Conservation (phyloP, 2,329 filamentous ascomycete species). For the Pyrenophora graminea region DNA sequence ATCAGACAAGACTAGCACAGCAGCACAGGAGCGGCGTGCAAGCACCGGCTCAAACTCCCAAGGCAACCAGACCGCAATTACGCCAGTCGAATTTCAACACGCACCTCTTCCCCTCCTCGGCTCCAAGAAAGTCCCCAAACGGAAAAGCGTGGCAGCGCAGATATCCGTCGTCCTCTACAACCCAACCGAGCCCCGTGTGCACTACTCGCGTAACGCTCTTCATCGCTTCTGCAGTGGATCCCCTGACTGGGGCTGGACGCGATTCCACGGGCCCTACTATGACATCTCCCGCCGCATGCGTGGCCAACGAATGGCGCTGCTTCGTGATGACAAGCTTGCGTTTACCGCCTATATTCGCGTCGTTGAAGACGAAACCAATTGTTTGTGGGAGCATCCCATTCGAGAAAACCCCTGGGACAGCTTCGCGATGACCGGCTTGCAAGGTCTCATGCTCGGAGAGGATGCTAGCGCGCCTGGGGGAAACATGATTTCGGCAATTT, state of each 20-base stretch:
- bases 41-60: conserved; percentile 4
- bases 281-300: conserved; percentile 62
- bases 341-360: conserved; percentile 66
- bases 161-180: conserved; percentile 67
- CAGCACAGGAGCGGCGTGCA: conserved; percentile 1
- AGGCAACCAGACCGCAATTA: not conserved
- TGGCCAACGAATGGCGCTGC: conserved; percentile 61
- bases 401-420: conserved; percentile 62
- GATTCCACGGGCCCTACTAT: conserved; percentile 63
- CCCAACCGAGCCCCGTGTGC: conserved; percentile 63
- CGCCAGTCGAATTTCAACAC: conserved; percentile 31
- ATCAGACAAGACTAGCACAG: not conserved
- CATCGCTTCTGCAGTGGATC: conserved; percentile 64
- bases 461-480: conserved; percentile 41
- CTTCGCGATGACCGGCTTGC: conserved; percentile 61
- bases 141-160: conserved; percentile 59
- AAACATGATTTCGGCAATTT: conserved; percentile 58
- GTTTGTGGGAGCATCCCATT: conserved; percentile 64
- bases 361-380: conserved; percentile 63
- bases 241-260: conserved; percentile 67
- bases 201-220: conserved; percentile 59
- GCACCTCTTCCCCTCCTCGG: conserved; percentile 45
- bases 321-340: conserved; percentile 64
- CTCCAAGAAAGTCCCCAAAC: conserved; percentile 43
- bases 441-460: conserved; percentile 49